Base-by-base conservation (phyloP, 2,329 filamentous ascomycete species). In the Thyridium curvatum region DNA sequence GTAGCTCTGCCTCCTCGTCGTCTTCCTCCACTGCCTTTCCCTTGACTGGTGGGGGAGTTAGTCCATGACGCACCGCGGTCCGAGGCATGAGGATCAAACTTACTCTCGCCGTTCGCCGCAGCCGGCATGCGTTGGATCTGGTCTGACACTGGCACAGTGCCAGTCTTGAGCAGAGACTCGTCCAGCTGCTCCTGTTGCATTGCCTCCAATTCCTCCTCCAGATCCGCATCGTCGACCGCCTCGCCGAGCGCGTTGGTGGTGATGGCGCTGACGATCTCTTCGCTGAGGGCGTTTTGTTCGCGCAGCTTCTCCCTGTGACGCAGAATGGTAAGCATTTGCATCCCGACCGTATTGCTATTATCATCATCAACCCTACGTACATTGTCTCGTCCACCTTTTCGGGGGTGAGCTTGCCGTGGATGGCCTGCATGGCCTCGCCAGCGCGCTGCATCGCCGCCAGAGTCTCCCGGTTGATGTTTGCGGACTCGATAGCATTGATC, bases 401-500 rank as follows among this genome's bases (percentile, higher is more conserved):
- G 47, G 93, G 86, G 35, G 87, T 95, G 49, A 97, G 79, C 47
- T 86, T 86, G 52, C 82, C 84, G 60, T 97, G 89, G 52, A 98
- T 98, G 47, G 83, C 72, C 69, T 90, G 84, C 90, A 98, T 97
- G 29, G 91, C 93, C 44, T 81, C 70, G 48, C 86, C 82, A 10
- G 93, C 91, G 58, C 83, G 83, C 77, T 94, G 84, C 89, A 98
- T 96, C 8, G 90, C 91, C 50, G 84, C 78, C 48, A 97, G 72
- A 12, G 93, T 98, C 72, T 96, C 90, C 66, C 91, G 83, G 73
- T 98, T 98, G 71, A 98, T 96, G 62, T 97, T 98, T 45, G 93
- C 93, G 35, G 90, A 88, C 66, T 98, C 93, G 69, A 98, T 97
- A 43, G 86, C 84, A 62, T 93, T 93, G 58, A 97, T 94, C 62